Evolutionary conservation across 768 basidiomycete species (phyloP).

Genomic region (Rhizopogon sp.): DNA sequence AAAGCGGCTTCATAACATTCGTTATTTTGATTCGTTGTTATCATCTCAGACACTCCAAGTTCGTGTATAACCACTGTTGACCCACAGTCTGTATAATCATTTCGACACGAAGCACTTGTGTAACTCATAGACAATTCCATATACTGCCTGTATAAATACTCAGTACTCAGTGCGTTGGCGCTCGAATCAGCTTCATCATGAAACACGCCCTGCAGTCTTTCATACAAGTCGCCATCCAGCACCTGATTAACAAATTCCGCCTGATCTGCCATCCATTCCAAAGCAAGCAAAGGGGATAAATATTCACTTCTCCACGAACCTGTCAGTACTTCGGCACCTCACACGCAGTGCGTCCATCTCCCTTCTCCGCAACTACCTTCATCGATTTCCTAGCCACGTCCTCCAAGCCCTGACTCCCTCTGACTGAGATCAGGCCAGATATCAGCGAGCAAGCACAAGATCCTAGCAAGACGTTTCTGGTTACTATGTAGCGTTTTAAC

Average conservation of each 20-base stretch:
- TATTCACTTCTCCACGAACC: conserved; percentile 24
- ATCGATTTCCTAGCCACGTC: conserved; percentile 38
- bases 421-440: conserved; percentile 63
- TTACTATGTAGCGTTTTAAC: too few relatives aligned
- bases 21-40: conserved; percentile 1
- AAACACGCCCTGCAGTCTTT: not conserved
- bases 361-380: conserved; percentile 46
- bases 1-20: conserved; percentile 15
- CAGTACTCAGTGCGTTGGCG: not conserved
- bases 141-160: not conserved
- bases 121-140: not conserved
- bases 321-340: conserved; percentile 61
- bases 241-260: not conserved
- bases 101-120: not conserved
- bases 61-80: not conserved
- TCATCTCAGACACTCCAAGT: not conserved
- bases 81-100: not conserved
- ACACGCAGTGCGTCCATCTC: conserved; percentile 38
- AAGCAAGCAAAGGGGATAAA: conserved; percentile 51
- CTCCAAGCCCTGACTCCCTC: conserved; percentile 5
- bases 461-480: too few relatives aligned
- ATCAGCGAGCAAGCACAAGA: not conserved
- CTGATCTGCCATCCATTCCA: conserved; percentile 12
- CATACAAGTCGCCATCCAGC: conserved; percentile 1
- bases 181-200: not conserved